A percentile compares a stretch with the other conserved stretches of the same genome.
phyloP scores from a whole-genome alignment of 495 filamentous ascomycete species.

The Xylaria curta region DNA sequence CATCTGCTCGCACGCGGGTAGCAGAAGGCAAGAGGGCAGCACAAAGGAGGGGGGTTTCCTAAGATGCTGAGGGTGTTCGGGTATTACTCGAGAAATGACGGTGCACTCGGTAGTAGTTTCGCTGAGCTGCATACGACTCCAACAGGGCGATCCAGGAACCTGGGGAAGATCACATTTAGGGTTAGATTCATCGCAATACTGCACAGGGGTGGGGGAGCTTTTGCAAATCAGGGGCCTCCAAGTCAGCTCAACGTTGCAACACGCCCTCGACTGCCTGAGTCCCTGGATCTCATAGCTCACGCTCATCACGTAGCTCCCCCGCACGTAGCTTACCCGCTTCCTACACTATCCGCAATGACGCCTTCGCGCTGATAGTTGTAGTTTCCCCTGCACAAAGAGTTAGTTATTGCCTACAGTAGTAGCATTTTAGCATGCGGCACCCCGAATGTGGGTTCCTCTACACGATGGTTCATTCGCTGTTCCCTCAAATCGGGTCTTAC shows the following conservation, averaged over 20 bases:
- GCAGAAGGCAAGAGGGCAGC: neutral
- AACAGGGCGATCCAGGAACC: constrained; percentile 25
- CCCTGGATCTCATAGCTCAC: neutral
- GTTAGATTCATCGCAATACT: constrained; percentile 27
- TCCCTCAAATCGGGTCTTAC: constrained; percentile 14
- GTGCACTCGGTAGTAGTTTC: neutral
- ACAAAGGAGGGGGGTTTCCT: neutral
- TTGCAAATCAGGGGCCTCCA: constrained; percentile 3
- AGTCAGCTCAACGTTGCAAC: constrained; percentile 8
- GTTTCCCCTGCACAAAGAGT: neutral
- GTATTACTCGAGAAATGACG: neutral
- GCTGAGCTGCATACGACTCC: constrained; percentile 17
- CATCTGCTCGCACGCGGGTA: neutral
- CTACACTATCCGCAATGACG: neutral
- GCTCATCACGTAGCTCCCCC: neutral
- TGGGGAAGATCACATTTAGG: constrained; percentile 37
- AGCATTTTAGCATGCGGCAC: neutral
- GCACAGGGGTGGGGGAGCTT: constrained; percentile 11
- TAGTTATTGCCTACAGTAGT: neutral
- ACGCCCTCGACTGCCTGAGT: constrained; percentile 1
- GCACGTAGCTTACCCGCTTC: neutral
- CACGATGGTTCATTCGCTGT: neutral
- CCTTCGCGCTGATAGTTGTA: neutral
- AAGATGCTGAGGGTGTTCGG: neutral
- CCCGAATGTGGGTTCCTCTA: neutral